phyloP scores from a whole-genome alignment of 1,139 yeast species.

The Zygoascus sp. region DNA sequence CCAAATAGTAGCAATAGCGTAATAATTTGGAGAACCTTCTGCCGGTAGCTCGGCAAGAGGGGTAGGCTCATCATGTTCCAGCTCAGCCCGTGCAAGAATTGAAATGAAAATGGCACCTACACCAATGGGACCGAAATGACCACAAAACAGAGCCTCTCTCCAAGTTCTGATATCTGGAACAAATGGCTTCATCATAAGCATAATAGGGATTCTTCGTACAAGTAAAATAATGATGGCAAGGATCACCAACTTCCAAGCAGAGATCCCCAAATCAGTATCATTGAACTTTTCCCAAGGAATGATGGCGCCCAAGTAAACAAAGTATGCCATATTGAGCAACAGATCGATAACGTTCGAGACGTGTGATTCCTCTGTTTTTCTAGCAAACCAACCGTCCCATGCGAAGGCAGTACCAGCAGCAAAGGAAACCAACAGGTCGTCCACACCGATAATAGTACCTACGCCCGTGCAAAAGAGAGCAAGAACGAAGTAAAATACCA shows the following conservation, averaged over 20 bases:
- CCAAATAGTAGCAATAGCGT: conserved; percentile 74
- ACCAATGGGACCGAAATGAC: conserved; percentile 98
- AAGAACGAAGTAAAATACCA: conserved; percentile 82
- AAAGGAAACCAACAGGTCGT: conserved; percentile 86
- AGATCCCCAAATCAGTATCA: conserved; percentile 56
- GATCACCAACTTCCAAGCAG: conserved; percentile 80
- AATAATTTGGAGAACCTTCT: conserved; percentile 55
- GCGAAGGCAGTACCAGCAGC: conserved; percentile 96
- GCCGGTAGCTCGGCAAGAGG: conserved; percentile 56
- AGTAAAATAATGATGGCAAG: conserved; percentile 80
- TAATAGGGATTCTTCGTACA: conserved; percentile 84
- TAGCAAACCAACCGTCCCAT: conserved; percentile 94
- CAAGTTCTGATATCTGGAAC: conserved; percentile 92
- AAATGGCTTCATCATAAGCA: conserved; percentile 67
- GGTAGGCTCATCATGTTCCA: conserved; percentile 64
- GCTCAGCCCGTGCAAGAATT: conserved; percentile 73
- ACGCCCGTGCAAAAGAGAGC: conserved; percentile 90
- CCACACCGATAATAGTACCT: conserved; percentile 88
- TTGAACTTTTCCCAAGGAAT: conserved; percentile 90
- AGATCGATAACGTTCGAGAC: conserved; percentile 91
- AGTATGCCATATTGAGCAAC: conserved; percentile 67
- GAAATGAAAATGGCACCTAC: conserved; percentile 95
- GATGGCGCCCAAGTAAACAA: conserved; percentile 90
- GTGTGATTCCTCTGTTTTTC: conserved; percentile 83
- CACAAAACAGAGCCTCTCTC: conserved; percentile 94